These are phyloP conservation scores for Pythium plurisporium DNA, from an alignment of 352 stramenopile genomes.

Conservation along the genomic window DNA sequence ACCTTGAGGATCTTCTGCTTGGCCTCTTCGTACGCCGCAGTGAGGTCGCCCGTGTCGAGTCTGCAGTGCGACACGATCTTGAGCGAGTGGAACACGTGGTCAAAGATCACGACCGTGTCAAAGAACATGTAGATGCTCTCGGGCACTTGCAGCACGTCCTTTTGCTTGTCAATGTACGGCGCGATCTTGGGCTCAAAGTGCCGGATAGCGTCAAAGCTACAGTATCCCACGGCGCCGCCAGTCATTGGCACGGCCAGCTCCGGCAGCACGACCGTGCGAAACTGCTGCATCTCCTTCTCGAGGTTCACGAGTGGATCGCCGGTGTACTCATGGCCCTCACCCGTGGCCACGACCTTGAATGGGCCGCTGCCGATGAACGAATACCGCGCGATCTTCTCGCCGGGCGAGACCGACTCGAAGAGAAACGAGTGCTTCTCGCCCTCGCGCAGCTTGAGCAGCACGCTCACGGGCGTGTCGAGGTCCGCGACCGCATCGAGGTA, in stretches of 20 bases:
- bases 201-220: slow-evolving; percentile 84
- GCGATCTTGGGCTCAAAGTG: slow-evolving; percentile 86
- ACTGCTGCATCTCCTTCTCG: slow-evolving; percentile 77
- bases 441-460: slow-evolving; percentile 82
- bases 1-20: slow-evolving; percentile 70
- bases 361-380: slow-evolving; percentile 86
- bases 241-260: slow-evolving; percentile 82
- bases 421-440: slow-evolving; percentile 82
- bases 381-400: slow-evolving; percentile 86
- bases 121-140: slow-evolving; percentile 92
- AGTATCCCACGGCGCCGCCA: slow-evolving; percentile 84
- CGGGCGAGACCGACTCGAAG: slow-evolving; percentile 79
- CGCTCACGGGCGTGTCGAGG: slow-evolving; percentile 85
- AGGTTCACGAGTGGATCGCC: slow-evolving; percentile 75
- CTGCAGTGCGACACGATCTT: slow-evolving; percentile 85
- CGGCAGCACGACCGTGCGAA: slow-evolving; percentile 57
- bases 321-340: slow-evolving; percentile 46
- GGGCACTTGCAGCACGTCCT: slow-evolving; percentile 74
- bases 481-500: slow-evolving; percentile 83
- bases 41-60: slow-evolving; percentile 62
- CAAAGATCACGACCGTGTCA: slow-evolving; percentile 86
- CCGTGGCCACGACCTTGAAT: slow-evolving; percentile 71
- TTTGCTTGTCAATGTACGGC: slow-evolving; percentile 69
- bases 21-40: slow-evolving; percentile 62
- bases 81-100: slow-evolving; percentile 88